Percentiles rank a stretch among this genome's conserved stretches.
These are phyloP conservation scores for Graphium sp. DNA, from an alignment of 2,329 filamentous ascomycete genomes.

Conservation along the genomic window DNA sequence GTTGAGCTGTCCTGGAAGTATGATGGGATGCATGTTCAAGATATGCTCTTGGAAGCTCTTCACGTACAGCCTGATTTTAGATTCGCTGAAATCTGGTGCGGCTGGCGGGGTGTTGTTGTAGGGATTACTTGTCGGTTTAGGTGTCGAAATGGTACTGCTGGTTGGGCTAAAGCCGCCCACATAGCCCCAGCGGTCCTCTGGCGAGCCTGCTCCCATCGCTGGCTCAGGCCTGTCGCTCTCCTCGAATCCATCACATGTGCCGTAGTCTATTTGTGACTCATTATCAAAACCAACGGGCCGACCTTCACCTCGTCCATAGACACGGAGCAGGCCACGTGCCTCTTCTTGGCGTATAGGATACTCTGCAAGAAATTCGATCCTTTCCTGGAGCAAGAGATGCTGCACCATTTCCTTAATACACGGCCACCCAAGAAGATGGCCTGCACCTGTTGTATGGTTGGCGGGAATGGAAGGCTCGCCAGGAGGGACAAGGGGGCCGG, in stretches of 20 bases:
- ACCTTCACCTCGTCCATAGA: conserved; percentile 65
- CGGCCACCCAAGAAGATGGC: conserved; percentile 59
- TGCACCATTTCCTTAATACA: conserved; percentile 49
- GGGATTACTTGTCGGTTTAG: too few species aligned
- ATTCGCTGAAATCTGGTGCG: conserved; percentile 34
- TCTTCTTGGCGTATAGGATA: conserved; percentile 68
- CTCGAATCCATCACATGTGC: conserved; percentile 22
- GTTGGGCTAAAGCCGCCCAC: conserved; percentile 30
- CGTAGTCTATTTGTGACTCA: conserved; percentile 15
- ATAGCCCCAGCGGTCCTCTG: conserved; percentile 41
- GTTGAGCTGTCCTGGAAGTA: conserved; percentile 33
- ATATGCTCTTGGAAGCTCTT: conserved; percentile 42
- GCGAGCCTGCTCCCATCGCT: conserved; percentile 35
- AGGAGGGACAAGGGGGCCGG: conserved; percentile 31
- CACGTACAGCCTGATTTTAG: conserved; percentile 34
- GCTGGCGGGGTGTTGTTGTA: conserved; percentile 22
- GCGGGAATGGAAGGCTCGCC: conserved; percentile 58
- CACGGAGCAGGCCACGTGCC: conserved; percentile 52
- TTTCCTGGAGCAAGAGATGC: conserved; percentile 26
- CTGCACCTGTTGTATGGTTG: conserved; percentile 82
- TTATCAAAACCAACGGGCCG: conserved; percentile 11
- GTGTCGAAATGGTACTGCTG: conserved; percentile 7
- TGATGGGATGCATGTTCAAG: conserved; percentile 48
- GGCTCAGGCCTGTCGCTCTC: too few species aligned
- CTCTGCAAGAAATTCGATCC: conserved; percentile 40